phyloP scores from a whole-genome alignment of 257 asterid species.

The Solanum gandarillasii region DNA sequence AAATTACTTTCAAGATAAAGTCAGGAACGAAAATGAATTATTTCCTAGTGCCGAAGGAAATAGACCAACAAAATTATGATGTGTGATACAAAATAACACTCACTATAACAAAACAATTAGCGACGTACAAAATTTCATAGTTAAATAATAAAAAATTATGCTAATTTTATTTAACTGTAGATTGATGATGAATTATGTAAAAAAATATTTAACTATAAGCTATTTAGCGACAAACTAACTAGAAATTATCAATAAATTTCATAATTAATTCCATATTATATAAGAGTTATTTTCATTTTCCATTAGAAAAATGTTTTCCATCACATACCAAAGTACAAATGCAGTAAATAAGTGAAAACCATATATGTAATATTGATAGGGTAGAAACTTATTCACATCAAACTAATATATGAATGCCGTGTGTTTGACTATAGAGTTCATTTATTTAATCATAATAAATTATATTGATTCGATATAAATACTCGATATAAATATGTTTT shows the following conservation, averaged over 20 bases:
- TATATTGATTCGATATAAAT: background rate
- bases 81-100: background rate
- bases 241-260: background rate
- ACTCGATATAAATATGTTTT: accelerated
- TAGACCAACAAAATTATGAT: background rate
- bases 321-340: background rate
- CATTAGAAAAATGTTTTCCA: background rate
- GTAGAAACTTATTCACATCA: too few species aligned
- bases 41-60: background rate
- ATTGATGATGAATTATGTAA: too few species aligned
- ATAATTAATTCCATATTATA: background rate
- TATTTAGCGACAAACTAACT: too few species aligned
- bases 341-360: background rate
- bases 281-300: background rate
- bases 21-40: background rate
- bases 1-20: background rate
- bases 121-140: background rate
- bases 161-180: too few species aligned
- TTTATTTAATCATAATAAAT: background rate
- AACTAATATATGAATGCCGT: background rate
- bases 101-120: background rate
- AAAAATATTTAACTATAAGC: background rate
- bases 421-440: background rate
- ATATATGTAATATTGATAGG: background rate
- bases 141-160: background rate